These are phyloP conservation scores for Chloromonas sp. DNA, from an alignment of 163 green algal species.

Conservation along the genomic window DNA sequence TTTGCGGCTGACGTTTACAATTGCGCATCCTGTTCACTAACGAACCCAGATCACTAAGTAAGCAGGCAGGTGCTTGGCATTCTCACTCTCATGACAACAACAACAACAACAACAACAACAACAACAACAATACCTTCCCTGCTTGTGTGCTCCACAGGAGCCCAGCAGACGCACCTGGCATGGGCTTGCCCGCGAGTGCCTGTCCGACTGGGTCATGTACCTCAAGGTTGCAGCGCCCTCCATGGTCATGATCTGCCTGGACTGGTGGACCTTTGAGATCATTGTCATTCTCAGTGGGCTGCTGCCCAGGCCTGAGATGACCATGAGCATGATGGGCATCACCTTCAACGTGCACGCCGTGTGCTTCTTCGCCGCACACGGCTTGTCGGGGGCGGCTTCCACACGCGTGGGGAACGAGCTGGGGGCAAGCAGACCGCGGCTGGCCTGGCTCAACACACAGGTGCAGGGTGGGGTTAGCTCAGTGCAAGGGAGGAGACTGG, in stretches of 20 bases:
- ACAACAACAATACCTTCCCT: too few species aligned
- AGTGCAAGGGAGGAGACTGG: too few species aligned
- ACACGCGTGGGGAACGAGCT: conserved; percentile 55
- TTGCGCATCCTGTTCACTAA: too few species aligned
- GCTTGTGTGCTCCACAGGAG: conserved; percentile 14
- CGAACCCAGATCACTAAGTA: too few species aligned
- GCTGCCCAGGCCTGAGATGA: conserved; percentile 43
- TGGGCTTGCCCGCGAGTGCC: conserved; percentile 43
- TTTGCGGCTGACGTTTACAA: too few species aligned
- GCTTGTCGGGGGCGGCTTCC: conserved; percentile 37
- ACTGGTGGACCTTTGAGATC: conserved; percentile 49
- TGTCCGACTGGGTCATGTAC: conserved; percentile 46
- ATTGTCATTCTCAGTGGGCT: conserved; percentile 48
- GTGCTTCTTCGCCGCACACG: conserved; percentile 59
- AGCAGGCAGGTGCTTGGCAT: too few species aligned
- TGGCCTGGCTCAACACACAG: conserved; percentile 53
- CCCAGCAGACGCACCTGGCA: conserved; percentile 30
- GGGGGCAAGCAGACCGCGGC: conserved; percentile 36
- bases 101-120: too few species aligned
- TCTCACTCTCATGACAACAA: too few species aligned
- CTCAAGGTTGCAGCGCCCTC: conserved; percentile 41
- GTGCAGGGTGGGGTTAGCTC: conserved; percentile 5
- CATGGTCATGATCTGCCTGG: conserved; percentile 55
- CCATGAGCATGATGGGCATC: conserved; percentile 58
- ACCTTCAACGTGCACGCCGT: conserved; percentile 63